Evolutionary conservation across 768 basidiomycete species (phyloP), one percentile per base, ranked within the genome.

Genomic region (Lepiota venenata): DNA sequence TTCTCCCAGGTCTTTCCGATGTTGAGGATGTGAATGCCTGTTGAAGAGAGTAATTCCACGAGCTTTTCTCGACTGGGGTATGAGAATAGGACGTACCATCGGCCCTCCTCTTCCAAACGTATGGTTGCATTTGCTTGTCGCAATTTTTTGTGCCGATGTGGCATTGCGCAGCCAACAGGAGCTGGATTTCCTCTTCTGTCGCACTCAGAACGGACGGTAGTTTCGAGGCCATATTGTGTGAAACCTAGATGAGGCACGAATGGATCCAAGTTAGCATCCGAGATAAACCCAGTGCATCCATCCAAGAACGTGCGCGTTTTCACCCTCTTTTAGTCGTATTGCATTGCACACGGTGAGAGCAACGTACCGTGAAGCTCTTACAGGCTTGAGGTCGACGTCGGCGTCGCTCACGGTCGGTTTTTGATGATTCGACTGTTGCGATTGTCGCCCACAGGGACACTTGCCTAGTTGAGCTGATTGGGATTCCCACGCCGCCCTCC

Each of bases 1-100:
- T 99, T 99, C 76, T 98, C 96, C 95, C 95, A 98, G 61, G 96
- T 99, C 84, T 98, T 99, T 68, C 97, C 97, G 63, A 98, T 89
- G 85, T 98, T 97, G 65, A 98, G 74, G 68, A 99, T 77, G 78
- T 99, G 88, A 73, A 98, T 92, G 62, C 95, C 95, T 97, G 71
- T 20, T 51, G 47, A 58, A 55, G 60, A 59, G 40, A 58, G 54
- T 50, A 20, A 22, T 7, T 15, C 12, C 20, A 41, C 43, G 21
- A 52, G 60, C 43, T 42, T 45, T 38, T 43, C 39, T 35, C 27
- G 20, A 37, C 22, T 25, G 21, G 41, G 46, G 43, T 51, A 35
- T 32, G 29, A 53, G 39, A 43, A 14, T 21, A 8, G 18, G 29
- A 71, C 90, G 71, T 64, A 95, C 97, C 97, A 74, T 99, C 97